Evolutionary conservation across 495 filamentous ascomycete species (phyloP), one percentile per base, ranked within the genome.

Genomic region (Daldinia decipiens): DNA sequence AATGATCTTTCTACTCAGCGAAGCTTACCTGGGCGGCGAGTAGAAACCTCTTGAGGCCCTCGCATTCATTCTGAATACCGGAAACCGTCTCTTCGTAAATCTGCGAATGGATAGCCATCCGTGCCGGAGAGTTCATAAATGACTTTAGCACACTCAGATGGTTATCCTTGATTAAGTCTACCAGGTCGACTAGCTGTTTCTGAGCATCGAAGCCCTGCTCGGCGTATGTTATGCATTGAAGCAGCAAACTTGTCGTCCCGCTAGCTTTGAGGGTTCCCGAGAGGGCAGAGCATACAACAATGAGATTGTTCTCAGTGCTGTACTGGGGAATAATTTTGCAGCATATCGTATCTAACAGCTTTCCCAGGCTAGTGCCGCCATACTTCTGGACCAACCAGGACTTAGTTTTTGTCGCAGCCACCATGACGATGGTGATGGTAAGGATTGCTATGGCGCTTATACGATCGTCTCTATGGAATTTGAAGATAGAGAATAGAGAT

Each of bases 351-450:
- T 76, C 63, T 1, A 79, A 68, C 29, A 81, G 59, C 62, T 82
- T 82, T 34, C 80, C 80, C 4, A 82, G 13, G 64, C 77, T 79
- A 21, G 80, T 82, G 0, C 80, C 80, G 5, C 80, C 80, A 56
- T 82, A 82, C 72, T 82, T 82, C 60, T 82, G 80, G 17, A 82
- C 79, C 43, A 82, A 72, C 80, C 80, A 82, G 7, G 77, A 76
- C 61, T 76, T 78, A 36, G 50, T 45, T 38, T 31, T 54, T 13
- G 40, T 65, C 47, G 64, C 65, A n/a, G 60, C 64, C n/a, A 69
- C 58, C 64, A 63, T 62, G 62, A 53, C 26, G 60, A 59, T 65
- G 43, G 61, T 62, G 62, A 53, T 31, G 60, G 57, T 65, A 51
- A 68, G 54, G 60, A 70, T 67, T 13, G 47, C 47, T 70, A 31